phyloP scores from a whole-genome alignment of 2,329 filamentous ascomycete species.

The Beauveria sp. region DNA sequence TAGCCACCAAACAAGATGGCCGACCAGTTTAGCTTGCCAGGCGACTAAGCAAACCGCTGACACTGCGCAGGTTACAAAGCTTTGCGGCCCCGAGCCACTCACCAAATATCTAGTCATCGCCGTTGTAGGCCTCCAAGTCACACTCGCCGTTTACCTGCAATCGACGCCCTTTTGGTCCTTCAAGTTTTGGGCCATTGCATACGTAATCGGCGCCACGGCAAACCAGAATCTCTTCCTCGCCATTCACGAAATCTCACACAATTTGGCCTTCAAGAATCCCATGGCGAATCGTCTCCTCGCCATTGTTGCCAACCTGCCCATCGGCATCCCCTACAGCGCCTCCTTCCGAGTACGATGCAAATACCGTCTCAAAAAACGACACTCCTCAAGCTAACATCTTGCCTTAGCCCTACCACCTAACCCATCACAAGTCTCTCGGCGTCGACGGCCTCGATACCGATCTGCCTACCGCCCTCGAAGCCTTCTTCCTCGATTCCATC shows the following conservation, averaged over 20 bases:
- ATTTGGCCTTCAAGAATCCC: conserved; percentile 81
- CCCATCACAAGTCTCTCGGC: conserved; percentile 96
- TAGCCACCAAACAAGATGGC: neutral
- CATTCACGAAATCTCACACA: conserved; percentile 98
- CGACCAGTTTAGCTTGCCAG: neutral
- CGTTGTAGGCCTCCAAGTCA: conserved; percentile 76
- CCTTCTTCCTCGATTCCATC: conserved; percentile 87
- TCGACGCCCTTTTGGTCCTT: conserved; percentile 73
- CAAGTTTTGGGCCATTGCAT: conserved; percentile 79
- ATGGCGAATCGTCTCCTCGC: conserved; percentile 78
- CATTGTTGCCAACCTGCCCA: conserved; percentile 90
- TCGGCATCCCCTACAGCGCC: conserved; percentile 91
- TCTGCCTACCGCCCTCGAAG: conserved; percentile 85
- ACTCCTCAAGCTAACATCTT: conserved; percentile 16
- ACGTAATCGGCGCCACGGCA: conserved; percentile 85
- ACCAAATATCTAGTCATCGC: conserved; percentile 86
- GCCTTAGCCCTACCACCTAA: conserved; percentile 82
- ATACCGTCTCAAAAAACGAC: neutral
- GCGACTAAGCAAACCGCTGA: neutral
- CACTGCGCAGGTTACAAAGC: conserved; percentile 72
- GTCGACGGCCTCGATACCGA: conserved; percentile 95
- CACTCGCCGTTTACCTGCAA: conserved; percentile 68
- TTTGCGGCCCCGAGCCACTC: conserved; percentile 90
- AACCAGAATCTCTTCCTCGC: conserved; percentile 99
- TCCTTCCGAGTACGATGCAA: conserved; percentile 67